Evolutionary conservation across 2,329 filamentous ascomycete species (phyloP).

Genomic region (Harringtonia aguacate): DNA sequence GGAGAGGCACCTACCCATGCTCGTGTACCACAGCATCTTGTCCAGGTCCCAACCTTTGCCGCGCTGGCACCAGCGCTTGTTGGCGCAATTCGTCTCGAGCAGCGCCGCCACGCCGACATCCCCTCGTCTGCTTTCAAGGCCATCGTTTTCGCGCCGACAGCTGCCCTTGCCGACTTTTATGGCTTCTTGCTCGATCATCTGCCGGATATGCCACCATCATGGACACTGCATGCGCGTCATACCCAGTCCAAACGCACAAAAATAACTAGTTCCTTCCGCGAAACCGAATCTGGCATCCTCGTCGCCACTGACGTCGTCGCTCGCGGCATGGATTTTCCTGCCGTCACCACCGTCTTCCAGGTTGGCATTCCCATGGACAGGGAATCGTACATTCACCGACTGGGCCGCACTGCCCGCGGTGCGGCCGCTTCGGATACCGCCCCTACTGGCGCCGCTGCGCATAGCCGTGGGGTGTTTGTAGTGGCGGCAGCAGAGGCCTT

Average conservation of each 20-base stretch:
- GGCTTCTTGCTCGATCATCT: constrained; percentile 29
- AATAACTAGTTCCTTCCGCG: constrained; percentile 54
- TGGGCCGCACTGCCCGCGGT: constrained; percentile 57
- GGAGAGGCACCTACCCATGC: constrained; percentile 70
- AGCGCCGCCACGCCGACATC: constrained; percentile 11
- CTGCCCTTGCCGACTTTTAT: constrained; percentile 40
- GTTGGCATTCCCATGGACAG: constrained; percentile 47
- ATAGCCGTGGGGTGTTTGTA: constrained; percentile 50
- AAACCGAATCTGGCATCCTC: constrained; percentile 37
- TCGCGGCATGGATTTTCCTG: constrained; percentile 62
- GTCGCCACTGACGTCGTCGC: constrained; percentile 63
- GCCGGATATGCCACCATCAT: constrained; percentile 30
- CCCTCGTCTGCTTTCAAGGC: constrained; percentile 56
- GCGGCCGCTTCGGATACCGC: constrained; percentile 49
- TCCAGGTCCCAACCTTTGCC: constrained; percentile 58
- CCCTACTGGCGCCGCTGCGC: constrained; percentile 31
- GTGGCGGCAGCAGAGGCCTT: constrained; percentile 38
- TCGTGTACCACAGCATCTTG: constrained; percentile 61
- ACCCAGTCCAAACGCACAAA: constrained; percentile 36
- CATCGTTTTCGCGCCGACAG: constrained; percentile 66
- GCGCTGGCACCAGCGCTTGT: constrained; percentile 52
- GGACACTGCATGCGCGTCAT: constrained; percentile 39
- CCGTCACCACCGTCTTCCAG: constrained; percentile 58
- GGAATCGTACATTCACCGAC: constrained; percentile 57
- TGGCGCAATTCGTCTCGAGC: constrained; percentile 40